Evolutionary conservation across 306 rosid species (phyloP), one percentile per base, ranked within the genome.

Genomic region (Corylus americana): DNA sequence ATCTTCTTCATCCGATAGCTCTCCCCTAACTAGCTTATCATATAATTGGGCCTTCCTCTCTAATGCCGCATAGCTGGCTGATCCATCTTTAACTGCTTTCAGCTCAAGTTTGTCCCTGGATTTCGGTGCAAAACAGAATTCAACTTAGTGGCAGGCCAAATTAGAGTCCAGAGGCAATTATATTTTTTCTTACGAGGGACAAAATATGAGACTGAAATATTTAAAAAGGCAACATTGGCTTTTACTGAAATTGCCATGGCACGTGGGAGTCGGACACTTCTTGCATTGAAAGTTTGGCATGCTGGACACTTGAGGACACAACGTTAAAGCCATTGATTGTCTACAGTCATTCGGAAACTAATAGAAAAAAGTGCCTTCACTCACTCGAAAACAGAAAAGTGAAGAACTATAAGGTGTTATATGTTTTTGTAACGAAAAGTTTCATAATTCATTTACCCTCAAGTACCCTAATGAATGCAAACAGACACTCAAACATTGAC

Each of bases 101-200:
- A 95, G 85, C 88, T 95, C 97, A 67, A 95, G 94, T 73, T 95
- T 95, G 75, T 95, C 98, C 89, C 98, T 95, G 81, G 72, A 86
- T 78, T 74, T 55, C 8, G 31, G 37, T 4, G 67, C 47, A 77
- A 72, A 80, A 74, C 12, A 67, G 17, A 20, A 35, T 59, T 77
- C 57, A 77, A 35, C 75, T 55, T 13, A 25, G 73, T 31, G 47
- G 39, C 59, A 50, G 22, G 39, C 17, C 53, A 37, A 11, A 54
- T 22, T 77, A 59, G 18, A 25, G 22, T 27, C 64, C 55, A 44
- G 17, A 49, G 53, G 4, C 14, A 11, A 49, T 11, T 6, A 51
- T 4, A 63, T 12, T 27, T 66, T 25, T 17, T 53, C 37, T 45
- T 74, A 77, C 72, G 13, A 73, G 17, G 29, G 10, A 1, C 6